Conservation (phyloP, 1,284 basidiomycete genomes). For the Pterula multifida region DNA sequence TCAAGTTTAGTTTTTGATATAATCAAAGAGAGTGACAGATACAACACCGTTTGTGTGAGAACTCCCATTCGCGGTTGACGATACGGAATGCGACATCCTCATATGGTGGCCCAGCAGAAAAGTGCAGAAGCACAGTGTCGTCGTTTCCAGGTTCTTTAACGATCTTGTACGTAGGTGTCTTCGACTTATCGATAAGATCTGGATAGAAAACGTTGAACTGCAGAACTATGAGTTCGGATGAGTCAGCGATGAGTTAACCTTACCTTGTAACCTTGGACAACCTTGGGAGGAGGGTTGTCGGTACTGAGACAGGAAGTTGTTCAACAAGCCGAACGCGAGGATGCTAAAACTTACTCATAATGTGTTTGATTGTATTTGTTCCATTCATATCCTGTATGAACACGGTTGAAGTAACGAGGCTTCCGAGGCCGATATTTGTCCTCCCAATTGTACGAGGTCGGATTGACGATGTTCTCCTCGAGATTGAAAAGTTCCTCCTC, state of each 20-base stretch:
- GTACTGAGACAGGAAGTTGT: slow-evolving; percentile 37
- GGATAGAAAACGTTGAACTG: slow-evolving; percentile 94
- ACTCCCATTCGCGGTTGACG: slow-evolving; percentile 97
- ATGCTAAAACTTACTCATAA: slow-evolving; percentile 67
- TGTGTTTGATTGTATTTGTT: slow-evolving; percentile 99
- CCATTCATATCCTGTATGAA: slow-evolving; percentile 99
- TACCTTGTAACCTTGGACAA: slow-evolving; percentile 97
- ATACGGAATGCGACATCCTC: slow-evolving; percentile 99
- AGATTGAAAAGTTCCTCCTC: slow-evolving; percentile 91
- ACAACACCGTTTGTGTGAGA: slow-evolving; percentile 87
- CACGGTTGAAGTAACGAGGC: slow-evolving; percentile 97
- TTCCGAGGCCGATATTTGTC: slow-evolving; percentile 99
- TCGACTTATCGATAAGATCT: slow-evolving; percentile 92
- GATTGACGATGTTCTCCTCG: slow-evolving; percentile 75
- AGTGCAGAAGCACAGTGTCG: slow-evolving; percentile 88
- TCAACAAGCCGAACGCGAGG: slow-evolving; percentile 4
- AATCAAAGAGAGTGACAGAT: slow-evolving; percentile 1
- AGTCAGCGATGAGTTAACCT: slow-evolving; percentile 11
- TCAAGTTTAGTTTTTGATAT: slow-evolving; percentile 7
- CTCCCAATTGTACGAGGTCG: slow-evolving; percentile 91
- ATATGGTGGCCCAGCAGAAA: slow-evolving; percentile 95
- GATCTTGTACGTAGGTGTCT: slow-evolving; percentile 92
- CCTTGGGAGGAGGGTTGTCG: slow-evolving; percentile 94
- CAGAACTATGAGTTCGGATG: slow-evolving; percentile 9
- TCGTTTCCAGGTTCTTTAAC: slow-evolving; percentile 87